Conservation (phyloP, 2,329 filamentous ascomycete species). For the Truncatella angustata region DNA sequence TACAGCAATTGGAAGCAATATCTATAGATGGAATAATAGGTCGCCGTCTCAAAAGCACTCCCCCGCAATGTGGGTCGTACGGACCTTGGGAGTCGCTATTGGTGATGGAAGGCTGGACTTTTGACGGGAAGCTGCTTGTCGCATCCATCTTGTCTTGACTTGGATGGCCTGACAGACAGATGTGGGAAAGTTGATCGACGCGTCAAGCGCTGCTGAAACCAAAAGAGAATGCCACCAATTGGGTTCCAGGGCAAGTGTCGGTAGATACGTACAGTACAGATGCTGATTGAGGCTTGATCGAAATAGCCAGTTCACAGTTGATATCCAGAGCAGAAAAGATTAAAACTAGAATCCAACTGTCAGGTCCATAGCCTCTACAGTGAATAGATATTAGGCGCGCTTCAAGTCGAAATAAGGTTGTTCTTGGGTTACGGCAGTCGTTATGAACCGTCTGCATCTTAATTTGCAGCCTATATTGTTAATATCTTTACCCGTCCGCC, state of each 20-base stretch:
- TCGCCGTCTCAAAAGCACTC: not conserved
- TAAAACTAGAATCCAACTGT: no score
- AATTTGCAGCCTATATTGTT: conserved; percentile 10
- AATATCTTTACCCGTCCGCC: conserved; percentile 9
- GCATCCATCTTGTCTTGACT: not conserved
- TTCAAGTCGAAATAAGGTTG: conserved; percentile 9
- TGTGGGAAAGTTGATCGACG: not conserved
- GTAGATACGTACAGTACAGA: not conserved
- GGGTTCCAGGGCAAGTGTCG: not conserved
- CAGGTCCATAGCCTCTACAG: no score
- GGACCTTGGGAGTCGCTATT: not conserved
- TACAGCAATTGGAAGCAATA: conserved; percentile 1
- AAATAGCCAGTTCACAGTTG: not conserved
- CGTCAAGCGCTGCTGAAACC: not conserved
- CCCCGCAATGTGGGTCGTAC: conserved; percentile 1
- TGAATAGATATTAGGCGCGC: no score
- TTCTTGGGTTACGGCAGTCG: conserved; percentile 10
- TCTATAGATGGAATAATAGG: conserved; percentile 5
- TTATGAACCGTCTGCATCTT: conserved; percentile 5
- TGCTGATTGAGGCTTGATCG: not conserved
- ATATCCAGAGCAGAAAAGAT: no score
- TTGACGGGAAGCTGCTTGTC: not conserved
- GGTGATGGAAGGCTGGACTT: not conserved
- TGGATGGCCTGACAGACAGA: not conserved
- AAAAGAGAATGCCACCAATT: not conserved